Conservation (phyloP, 2,329 filamentous ascomycete genomes). For the Pseudonectria buxi region DNA sequence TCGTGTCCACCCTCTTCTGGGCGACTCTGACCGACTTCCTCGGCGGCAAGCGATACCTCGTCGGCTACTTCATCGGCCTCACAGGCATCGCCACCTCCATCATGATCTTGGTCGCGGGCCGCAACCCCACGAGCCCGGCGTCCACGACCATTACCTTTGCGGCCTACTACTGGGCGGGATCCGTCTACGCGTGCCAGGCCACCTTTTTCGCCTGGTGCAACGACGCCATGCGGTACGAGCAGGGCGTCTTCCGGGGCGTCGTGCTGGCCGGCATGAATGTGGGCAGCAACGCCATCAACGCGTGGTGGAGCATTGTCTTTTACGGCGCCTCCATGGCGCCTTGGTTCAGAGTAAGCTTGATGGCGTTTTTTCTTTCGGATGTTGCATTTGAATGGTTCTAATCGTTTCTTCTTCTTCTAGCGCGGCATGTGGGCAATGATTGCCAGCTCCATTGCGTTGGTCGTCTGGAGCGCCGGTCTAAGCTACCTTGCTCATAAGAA, state of each 20-base stretch:
- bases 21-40: constrained; percentile 61
- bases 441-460: constrained; percentile 51
- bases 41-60: constrained; percentile 56
- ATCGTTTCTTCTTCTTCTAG: constrained; percentile 27
- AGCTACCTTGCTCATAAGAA: constrained; percentile 28
- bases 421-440: constrained; percentile 72
- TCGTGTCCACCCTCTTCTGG: constrained; percentile 60
- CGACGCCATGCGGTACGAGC: constrained; percentile 58
- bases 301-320: constrained; percentile 68
- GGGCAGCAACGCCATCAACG: constrained; percentile 61
- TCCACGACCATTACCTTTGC: constrained; percentile 52
- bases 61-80: constrained; percentile 60
- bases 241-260: constrained; percentile 55
- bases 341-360: constrained; percentile 49
- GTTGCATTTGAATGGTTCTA: constrained; percentile 4
- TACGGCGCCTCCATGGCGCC: constrained; percentile 62
- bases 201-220: constrained; percentile 74
- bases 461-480: constrained; percentile 51
- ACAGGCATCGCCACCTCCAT: constrained; percentile 56
- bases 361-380: constrained; percentile 1
- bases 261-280: constrained; percentile 68
- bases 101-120: constrained; percentile 52
- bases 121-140: constrained; percentile 27
- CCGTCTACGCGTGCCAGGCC: constrained; percentile 66
- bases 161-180: constrained; percentile 64